Evolutionary conservation across 306 rosid species (phyloP), one percentile per base, ranked within the genome.

Genomic region (Cicer chorassanicum): DNA sequence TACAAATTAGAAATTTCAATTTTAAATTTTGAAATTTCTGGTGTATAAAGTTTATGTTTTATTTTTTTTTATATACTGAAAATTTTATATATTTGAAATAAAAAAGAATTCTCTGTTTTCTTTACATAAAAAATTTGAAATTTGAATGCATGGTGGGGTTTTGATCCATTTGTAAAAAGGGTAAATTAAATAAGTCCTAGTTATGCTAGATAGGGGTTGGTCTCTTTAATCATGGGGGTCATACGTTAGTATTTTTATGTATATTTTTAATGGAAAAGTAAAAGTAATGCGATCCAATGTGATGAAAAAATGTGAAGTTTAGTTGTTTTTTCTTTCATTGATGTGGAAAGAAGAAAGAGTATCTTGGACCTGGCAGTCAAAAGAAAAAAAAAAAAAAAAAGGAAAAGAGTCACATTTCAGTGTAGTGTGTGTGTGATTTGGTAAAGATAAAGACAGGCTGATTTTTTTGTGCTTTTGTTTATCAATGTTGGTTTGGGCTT

Each of bases 361-460:
- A 85, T 86, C 87, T 89, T 91, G 92, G 92, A 91, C 94, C 72
- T 45, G 12, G 82, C 68, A 65, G 97, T 92, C 93, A 89, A 88
- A 86, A 86, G 74, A 43, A 55, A 78, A 73, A 24, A 24, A 21
- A 54, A n/a, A n/a, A n/a, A 51, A 34, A 42, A 7, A 51, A 34
- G 66, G 8, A 80, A 67, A 51, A 74, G 57, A 72, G 69, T 51
- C 19, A 72, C 38, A 73, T 78, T 81, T 73, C 78, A 69, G 87
- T 77, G 84, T 83, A 75, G 83, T 77, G 81, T 60, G 64, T 57
- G 64, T 57, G 64, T 29, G 36, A 70, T 6, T 21, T 53, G 62
- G 65, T 72, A 81, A 70, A 82, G 82, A 91, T 61, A 75, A 61
- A 78, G 82, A 77, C 78, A 19, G 54, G 66, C n/a, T 45, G 74